Evolutionary conservation across 306 rosid species (phyloP).

Genomic region (Corylus heterophylla): DNA sequence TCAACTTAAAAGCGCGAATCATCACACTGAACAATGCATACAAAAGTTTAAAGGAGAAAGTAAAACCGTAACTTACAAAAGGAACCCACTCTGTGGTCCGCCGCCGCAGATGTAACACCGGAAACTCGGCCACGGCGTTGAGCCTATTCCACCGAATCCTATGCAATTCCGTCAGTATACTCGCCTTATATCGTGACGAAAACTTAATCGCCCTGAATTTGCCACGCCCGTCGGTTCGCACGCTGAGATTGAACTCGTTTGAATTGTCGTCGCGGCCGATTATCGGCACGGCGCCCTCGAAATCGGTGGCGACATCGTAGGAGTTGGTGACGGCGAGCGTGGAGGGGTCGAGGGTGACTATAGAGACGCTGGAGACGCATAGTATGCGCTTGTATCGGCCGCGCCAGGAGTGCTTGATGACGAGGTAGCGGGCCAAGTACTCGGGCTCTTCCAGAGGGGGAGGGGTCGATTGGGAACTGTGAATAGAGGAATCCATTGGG

Average conservation of each 20-base stretch:
- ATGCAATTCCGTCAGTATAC: slow-evolving; percentile 89
- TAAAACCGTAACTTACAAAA: slow-evolving; percentile 58
- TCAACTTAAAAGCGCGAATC: not conserved
- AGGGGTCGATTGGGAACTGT: slow-evolving; percentile 32
- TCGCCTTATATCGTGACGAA: slow-evolving; percentile 82
- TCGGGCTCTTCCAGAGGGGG: slow-evolving; percentile 73
- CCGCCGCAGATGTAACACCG: slow-evolving; percentile 88
- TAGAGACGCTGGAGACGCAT: slow-evolving; percentile 63
- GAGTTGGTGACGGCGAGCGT: slow-evolving; percentile 85
- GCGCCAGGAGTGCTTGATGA: slow-evolving; percentile 96
- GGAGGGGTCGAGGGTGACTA: slow-evolving; percentile 78
- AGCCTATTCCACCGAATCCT: slow-evolving; percentile 76
- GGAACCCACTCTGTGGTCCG: slow-evolving; percentile 80
- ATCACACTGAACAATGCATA: slow-evolving; percentile 13
- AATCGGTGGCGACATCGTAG: slow-evolving; percentile 69
- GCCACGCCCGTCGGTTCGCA: slow-evolving; percentile 93
- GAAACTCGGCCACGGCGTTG: slow-evolving; percentile 73
- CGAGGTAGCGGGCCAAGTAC: slow-evolving; percentile 84
- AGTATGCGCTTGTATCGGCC: slow-evolving; percentile 96
- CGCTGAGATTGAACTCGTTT: slow-evolving; percentile 69
- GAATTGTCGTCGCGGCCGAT: slow-evolving; percentile 84
- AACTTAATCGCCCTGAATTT: slow-evolving; percentile 79
- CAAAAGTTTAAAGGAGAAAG: not conserved
- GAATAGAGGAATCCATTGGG: slow-evolving; percentile 43
- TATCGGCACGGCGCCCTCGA: slow-evolving; percentile 69